Base-by-base conservation (phyloP, 352 stramenopile species). In the Phytophthora pisi region DNA sequence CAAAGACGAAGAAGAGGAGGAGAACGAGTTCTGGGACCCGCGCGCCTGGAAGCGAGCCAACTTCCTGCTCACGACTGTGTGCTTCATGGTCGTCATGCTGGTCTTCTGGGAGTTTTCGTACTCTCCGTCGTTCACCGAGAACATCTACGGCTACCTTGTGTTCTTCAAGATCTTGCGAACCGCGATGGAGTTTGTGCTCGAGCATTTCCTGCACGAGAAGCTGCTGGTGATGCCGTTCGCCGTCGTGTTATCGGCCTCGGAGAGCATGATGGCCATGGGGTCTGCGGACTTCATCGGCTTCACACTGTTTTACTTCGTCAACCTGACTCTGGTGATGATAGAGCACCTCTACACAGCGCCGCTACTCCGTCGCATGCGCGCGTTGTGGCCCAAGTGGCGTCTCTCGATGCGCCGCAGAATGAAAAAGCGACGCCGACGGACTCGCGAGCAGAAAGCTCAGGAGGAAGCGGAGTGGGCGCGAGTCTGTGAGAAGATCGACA, bases 71-170 rank as follows among this genome's bases (percentile, higher is more conserved):
- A 79, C 81, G 9, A 90, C 88, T 0, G 60, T 98, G n/a, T 76
- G 65, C 16, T 88, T 98, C 61, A 88, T 98, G 78, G 75, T 78
- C 30, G 61, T 89, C 15, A 77, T 99, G 54, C 77, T 99, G n/a
- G 77, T 96, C 42, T 79, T 98, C n/a, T 98, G 93, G 82, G 97
- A 99, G 72, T 98, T 99, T 65, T 98, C 92, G 8, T 99, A 99
- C 81, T 99, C 95, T 24, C 61, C 85, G 16, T 66, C 73, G 18
- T 99, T 99, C 61, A 94, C 91, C 8, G 75, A 81, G 40, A 90
- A 98, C 59, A 96, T 98, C 56, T 98, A 98, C 70, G 70, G 74
- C 20, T 97, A 96, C 51, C 82, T 98, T 31, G 62, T 98, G 9
- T 57, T 84, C n/a, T 97, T 98, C 68, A 98, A 98, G 68, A 28